Evolutionary conservation across 192 early-diverging fungal genomes (phyloP), one percentile per base, ranked within the genome.

Genomic region (Backusella sp.): DNA sequence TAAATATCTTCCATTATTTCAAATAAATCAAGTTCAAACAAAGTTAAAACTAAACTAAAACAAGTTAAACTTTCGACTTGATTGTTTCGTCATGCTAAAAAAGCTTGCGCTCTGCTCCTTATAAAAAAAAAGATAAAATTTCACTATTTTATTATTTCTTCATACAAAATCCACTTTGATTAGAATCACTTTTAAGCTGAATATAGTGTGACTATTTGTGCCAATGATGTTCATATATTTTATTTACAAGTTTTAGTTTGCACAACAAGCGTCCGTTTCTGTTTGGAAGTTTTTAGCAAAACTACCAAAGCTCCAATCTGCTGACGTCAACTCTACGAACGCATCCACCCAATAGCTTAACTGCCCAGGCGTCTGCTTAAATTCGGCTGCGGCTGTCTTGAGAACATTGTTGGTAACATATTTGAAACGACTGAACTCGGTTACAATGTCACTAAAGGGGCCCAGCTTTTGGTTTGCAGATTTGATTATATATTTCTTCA

Each of bases 321-420:
- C 68, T 69, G 34, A 35, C 26, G 35, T 69, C 17, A 69, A 21
- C 37, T 69, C 68, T 14, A 35, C 37, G 4, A 37, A 23, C 3
- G 36, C 68, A 39, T 69, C 68, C 7, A 41, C 37, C 68, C 68
- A 69, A 69, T 69, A 69, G 4, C n/a, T 37, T 21, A 36, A n/a
- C 21, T 35, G 34, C 2, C 8, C 17, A 69, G 68, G 68, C 5
- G 35, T 69, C 37, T 69, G 68, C 34, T 35, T 37, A 41, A 69
- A 69, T 23, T 69, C 68, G 7, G 34, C 21, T 21, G 36, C 34
- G 21, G 68, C 68, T 23, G 19, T 69, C n/a, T 69, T 23, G 11
- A 35, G 21, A 35, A 69, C 68, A 37, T 69, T 35, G 37, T 7
- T 35, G 19, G 37, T 69, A 5, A 69, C 23, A 36, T 35, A 69